These are phyloP conservation scores for Acacia pycnantha DNA, from an alignment of 331 rosid species.

Conservation along the genomic window DNA sequence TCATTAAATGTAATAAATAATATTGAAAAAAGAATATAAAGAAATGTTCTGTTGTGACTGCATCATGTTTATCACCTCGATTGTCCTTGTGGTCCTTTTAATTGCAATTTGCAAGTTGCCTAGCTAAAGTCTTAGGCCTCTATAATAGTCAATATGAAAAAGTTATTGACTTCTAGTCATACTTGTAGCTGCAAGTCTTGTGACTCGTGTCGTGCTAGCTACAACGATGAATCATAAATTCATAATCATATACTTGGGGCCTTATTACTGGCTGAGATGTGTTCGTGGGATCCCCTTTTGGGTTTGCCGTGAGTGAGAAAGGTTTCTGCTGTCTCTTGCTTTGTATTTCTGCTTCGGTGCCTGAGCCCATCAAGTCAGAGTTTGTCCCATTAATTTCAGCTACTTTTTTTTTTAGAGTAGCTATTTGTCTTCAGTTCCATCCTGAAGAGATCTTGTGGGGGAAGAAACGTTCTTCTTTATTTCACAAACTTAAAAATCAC, in stretches of 20 bases:
- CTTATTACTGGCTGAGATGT: constrained; percentile 34
- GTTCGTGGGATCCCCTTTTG: constrained; percentile 37
- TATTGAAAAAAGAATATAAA: too few relatives aligned
- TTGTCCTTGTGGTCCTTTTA: constrained; percentile 23
- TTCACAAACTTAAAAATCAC: not conserved
- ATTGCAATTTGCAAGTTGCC: not conserved
- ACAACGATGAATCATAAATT: constrained; percentile 31
- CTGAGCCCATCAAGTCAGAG: constrained; percentile 39
- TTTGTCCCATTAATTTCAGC: constrained; percentile 44
- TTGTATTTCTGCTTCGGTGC: constrained; percentile 26
- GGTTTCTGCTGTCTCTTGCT: constrained; percentile 39
- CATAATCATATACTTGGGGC: constrained; percentile 54
- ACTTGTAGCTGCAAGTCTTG: constrained; percentile 33
- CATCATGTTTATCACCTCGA: constrained; percentile 11
- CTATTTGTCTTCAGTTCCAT: constrained; percentile 11
- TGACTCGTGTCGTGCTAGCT: constrained; percentile 36
- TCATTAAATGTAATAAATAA: not conserved
- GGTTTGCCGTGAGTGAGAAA: constrained; percentile 42
- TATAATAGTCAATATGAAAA: constrained; percentile 32
- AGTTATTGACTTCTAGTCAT: constrained; percentile 16
- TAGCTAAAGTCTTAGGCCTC: constrained; percentile 12
- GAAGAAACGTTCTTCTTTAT: not conserved
- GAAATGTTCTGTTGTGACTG: constrained; percentile 9
- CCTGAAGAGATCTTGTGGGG: constrained; percentile 18
- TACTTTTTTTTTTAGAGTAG: constrained; percentile 18